Conservation (phyloP, 139 green algal genomes). For the Limnomonas spitsbergensis region DNA sequence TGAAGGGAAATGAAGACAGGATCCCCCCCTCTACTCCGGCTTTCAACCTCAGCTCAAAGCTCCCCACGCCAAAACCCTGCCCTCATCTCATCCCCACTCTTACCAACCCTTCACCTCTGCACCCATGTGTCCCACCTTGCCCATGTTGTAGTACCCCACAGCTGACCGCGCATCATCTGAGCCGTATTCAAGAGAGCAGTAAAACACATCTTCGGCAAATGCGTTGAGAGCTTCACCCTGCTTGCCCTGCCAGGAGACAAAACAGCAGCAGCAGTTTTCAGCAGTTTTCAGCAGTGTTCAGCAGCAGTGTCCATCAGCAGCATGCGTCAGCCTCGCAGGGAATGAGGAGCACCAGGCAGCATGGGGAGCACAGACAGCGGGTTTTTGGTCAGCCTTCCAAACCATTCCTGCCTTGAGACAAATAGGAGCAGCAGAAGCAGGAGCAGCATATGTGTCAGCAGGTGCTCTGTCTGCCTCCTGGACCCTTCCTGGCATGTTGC, state of each 20-base stretch:
- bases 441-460: too few relatives aligned
- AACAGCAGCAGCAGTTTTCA: not conserved
- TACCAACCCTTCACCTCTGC: not conserved
- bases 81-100: not conserved
- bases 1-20: too few relatives aligned
- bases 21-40: too few relatives aligned
- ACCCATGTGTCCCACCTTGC: constrained; percentile 54
- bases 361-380: too few relatives aligned
- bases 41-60: too few relatives aligned
- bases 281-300: not conserved
- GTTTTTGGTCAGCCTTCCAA: too few relatives aligned
- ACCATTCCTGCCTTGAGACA: too few relatives aligned
- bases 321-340: too few relatives aligned
- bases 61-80: too few relatives aligned
- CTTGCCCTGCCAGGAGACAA: constrained; percentile 29
- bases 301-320: not conserved
- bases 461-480: not conserved
- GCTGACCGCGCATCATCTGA: constrained; percentile 67
- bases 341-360: too few relatives aligned
- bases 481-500: too few relatives aligned
- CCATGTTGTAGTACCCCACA: constrained; percentile 83
- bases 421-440: too few relatives aligned
- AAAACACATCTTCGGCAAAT: constrained; percentile 79
- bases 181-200: constrained; percentile 74
- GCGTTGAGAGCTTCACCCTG: constrained; percentile 49